Percentiles rank a stretch among this genome's conserved stretches.
Conservation (phyloP, 176 grass and related monocot species). For the Phoenix dactylifera region DNA sequence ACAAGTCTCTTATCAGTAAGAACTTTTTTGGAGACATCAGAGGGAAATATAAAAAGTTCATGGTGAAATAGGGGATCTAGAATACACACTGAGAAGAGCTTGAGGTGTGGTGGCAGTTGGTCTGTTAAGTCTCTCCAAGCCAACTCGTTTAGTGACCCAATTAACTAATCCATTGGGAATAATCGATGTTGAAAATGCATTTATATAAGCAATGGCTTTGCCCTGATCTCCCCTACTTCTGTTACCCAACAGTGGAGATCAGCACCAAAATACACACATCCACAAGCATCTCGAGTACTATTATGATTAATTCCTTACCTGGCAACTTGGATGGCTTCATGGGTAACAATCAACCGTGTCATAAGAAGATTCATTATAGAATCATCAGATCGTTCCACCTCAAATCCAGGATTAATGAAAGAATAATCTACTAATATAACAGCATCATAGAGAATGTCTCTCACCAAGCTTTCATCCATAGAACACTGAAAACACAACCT, state of each 20-base stretch:
- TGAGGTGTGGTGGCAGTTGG: slow-evolving; percentile 63
- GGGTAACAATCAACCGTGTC: slow-evolving; percentile 71
- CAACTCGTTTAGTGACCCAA: slow-evolving; percentile 47
- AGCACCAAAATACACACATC: not conserved
- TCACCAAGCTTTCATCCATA: slow-evolving; percentile 64
- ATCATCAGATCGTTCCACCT: slow-evolving; percentile 50
- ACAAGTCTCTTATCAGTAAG: not conserved
- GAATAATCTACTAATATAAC: slow-evolving; percentile 92
- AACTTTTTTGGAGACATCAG: too few species aligned
- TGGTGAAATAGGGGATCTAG: too few species aligned
- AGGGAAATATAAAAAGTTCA: too few species aligned
- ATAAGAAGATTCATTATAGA: slow-evolving; percentile 49
- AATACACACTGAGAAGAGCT: slow-evolving; percentile 73
- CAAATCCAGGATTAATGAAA: slow-evolving; percentile 61
- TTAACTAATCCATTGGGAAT: slow-evolving; percentile 57
- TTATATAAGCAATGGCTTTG: slow-evolving; percentile 65
- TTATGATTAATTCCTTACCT: slow-evolving; percentile 36
- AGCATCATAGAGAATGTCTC: slow-evolving; percentile 81
- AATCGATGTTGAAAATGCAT: slow-evolving; percentile 68
- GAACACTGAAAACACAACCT: slow-evolving; percentile 44
- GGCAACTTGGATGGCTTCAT: slow-evolving; percentile 65
- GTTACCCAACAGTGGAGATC: slow-evolving; percentile 6
- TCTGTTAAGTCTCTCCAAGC: slow-evolving; percentile 38
- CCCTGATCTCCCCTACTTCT: slow-evolving; percentile 79
- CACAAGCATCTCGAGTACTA: not conserved